Base-by-base conservation (phyloP, 352 stramenopile genomes). In the Phytophthora hybrid region DNA sequence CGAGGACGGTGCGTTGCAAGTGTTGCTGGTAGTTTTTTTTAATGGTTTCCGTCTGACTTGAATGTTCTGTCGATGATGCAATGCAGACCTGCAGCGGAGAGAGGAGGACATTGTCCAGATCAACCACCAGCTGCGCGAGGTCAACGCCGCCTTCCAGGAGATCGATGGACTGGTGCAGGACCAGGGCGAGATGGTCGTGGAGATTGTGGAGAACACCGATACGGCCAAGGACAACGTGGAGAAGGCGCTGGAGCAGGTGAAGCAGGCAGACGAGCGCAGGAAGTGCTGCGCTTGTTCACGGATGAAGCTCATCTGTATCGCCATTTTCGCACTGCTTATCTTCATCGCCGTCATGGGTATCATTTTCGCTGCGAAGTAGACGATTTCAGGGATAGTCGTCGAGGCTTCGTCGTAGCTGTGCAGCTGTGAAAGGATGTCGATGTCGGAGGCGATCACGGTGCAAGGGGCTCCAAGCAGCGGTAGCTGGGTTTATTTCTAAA, bases 61-160 rank as follows among this genome's bases (percentile, higher is more conserved):
- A 14, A 26, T 51, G 13, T 32, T 75, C 16, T 73, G 47, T 21
- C 58, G 69, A 31, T 49, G 26, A 4, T 65, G 31, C 64, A 96
- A 4, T 65, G 31, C 64, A 96, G 89, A 96, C 63, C 26, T 96
- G 37, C 84, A 87, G 32, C 80, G 88, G 57, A 77, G 90, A 78
- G 90, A 96, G 65, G 85, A 96, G 29, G 90, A 96, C 53, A 96
- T 96, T 54, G 82, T 96, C 64, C 89, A 95, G 59, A 96, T 96
- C 70, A 95, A 95, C 73, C 88, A 95, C 62, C 89, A 96, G 63
- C 74, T 96, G 31, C 81, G 87, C 0, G 90, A 96, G 67, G 89
- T 96, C 29, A 96, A 96, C 56, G 88, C 90, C 7, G 88, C 90
- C 11, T 96, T 94, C 73, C 75, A 90, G 46, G 90, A 96, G 79